Conservation (phyloP, 225 moss, liverwort and hornwort genomes). For the Marchantia paleacea region DNA sequence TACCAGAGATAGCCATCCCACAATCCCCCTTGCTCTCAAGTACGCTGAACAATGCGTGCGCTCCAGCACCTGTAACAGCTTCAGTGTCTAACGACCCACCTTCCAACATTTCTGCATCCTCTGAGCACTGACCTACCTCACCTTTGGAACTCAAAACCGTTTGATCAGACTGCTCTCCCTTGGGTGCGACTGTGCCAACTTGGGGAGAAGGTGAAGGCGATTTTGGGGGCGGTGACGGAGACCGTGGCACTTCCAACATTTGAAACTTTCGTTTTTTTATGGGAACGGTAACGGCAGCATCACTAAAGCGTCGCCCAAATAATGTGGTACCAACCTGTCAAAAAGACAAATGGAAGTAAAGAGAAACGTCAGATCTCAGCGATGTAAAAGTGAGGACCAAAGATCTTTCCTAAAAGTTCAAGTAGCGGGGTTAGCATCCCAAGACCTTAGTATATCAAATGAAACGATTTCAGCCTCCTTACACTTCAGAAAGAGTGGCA, state of each 20-base stretch:
- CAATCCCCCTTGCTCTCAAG: slow-evolving; percentile 19
- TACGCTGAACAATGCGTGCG: neutral
- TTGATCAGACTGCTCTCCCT: slow-evolving; percentile 35
- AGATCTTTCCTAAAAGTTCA: too few species aligned
- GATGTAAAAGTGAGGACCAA: neutral
- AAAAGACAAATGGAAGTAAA: too few species aligned
- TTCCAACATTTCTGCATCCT: slow-evolving; percentile 57
- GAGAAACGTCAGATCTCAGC: too few species aligned
- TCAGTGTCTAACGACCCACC: slow-evolving; percentile 35
- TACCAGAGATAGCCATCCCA: slow-evolving; percentile 3
- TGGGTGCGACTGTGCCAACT: slow-evolving; percentile 33
- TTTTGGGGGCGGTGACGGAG: slow-evolving; percentile 77
- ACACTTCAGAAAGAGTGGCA: too few species aligned
- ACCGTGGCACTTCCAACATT: slow-evolving; percentile 72
- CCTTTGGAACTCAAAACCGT: slow-evolving; percentile 23
- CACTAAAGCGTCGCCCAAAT: slow-evolving; percentile 90
- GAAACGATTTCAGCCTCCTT: too few species aligned
- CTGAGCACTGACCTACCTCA: slow-evolving; percentile 40
- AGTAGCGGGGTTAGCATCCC: too few species aligned
- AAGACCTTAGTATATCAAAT: too few species aligned
- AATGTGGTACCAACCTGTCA: slow-evolving; percentile 37
- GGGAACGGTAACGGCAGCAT: slow-evolving; percentile 86
- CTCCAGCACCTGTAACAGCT: slow-evolving; percentile 8
- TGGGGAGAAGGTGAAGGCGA: slow-evolving; percentile 36
- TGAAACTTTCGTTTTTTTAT: slow-evolving; percentile 97